Evolutionary conservation across 148 eudicot species (phyloP), one percentile per base, ranked within the genome.

Genomic region (Rhododendron henanense): DNA sequence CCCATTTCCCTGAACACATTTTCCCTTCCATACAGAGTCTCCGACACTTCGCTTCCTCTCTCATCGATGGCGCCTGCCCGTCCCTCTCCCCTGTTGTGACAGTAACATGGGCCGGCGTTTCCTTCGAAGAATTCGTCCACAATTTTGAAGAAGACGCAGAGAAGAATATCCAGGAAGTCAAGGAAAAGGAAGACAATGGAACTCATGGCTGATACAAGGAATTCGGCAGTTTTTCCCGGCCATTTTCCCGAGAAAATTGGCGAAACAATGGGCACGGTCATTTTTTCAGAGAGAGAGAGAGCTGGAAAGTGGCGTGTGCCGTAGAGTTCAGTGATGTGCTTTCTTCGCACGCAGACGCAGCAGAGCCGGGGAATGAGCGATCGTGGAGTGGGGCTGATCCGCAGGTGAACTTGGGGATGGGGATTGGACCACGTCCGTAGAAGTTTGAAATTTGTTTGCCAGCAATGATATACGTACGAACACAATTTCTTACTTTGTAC

Each of bases 81-180:
- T 28, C 45, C 33, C 50, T 63, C 80, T 28, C 84, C 86, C 10
- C 83, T 84, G 35, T 48, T 55, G 39, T 39, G 45, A 84, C 95
- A 95, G 90, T 92, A 92, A 82, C 94, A 94, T 0, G 91, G 65
- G 23, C 90, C 71, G 18, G 90, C 31, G 33, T 81, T 83, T 16
- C 94, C 93, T 89, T 95, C 96, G 3, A 91, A 84, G 61, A 90
- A 77, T 6, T 85, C 86, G 83, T 95, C 98, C 28, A 92, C 65
- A 31, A 81, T 79, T 23, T 85, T 86, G 88, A 85, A 95, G 51
- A 94, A 78, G 19, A 90, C 23, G 88, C 98, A 94, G 39, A 94
- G 82, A 28, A 93, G 16, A 7, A 37, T 74, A 79, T 95, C 98
- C 18, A 94, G 85, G 2, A 95, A 89, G 79, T 95, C 96, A 19